Base-by-base conservation (phyloP, 306 rosid genomes). In the Datisca glomerata region DNA sequence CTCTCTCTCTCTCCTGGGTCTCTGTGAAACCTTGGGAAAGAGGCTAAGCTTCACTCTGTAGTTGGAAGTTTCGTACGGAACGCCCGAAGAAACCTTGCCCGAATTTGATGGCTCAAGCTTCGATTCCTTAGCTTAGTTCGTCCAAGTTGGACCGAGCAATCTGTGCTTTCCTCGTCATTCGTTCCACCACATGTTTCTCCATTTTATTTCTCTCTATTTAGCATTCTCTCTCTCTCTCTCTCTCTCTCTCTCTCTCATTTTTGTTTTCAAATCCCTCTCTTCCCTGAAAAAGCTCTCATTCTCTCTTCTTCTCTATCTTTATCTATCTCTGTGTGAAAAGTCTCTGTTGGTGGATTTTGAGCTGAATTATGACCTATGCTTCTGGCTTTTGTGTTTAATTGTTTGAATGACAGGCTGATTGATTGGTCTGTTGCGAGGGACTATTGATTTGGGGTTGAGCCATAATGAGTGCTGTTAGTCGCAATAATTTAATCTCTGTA, bases 381-480 rank as follows among this genome's bases (percentile, higher is more conserved):
- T 20, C 17, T 34, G 4, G 55, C 13, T 56, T 15, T 10, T 38
- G 20, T 16, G 43, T 28, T 23, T n/a, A n/a, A 4, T 22, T 32
- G 16, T 16, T 46, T 58, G 38, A 12, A 23, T 40, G 43, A 7
- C 28, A 25, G 39, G 7, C 29, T n/a, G 13, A 44, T 65, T 46
- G 37, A 29, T 47, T 57, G 41, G n/a, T 41, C 49, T 38, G 18
- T 29, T 18, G 34, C 56, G 53, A 18, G 38, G 39, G 47, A 32
- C 12, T 15, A 10, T 47, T 41, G 20, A 49, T 65, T 51, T 28
- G 54, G 41, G 19, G 20, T 53, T 14, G 17, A 41, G 19, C 58
- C 70, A 61, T 51, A 80, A 89, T 84, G 95, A 67, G 72, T 60
- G 66, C 69, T 53, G 59, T 60, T 35, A 43, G 41, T 40, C 45